Percentiles rank a stretch among this genome's conserved stretches.
These are phyloP conservation scores for Leccinum rimulosum DNA, from an alignment of 768 basidiomycete genomes.

Conservation along the genomic window DNA sequence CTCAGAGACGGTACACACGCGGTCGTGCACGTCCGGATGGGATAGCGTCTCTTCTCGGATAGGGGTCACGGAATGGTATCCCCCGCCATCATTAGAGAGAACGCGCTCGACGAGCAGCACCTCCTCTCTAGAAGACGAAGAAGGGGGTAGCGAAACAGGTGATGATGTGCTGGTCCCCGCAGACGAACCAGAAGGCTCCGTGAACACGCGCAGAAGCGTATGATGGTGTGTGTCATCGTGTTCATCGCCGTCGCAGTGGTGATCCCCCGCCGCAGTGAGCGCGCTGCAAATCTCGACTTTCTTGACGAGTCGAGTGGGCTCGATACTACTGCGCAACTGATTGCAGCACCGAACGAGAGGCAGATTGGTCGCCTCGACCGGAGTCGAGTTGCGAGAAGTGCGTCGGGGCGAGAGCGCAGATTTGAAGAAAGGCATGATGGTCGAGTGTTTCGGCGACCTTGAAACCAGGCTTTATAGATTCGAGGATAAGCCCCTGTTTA, in stretches of 20 bases:
- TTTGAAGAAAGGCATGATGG: slow-evolving; percentile 6
- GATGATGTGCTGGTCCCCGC: neutral
- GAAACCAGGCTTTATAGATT: neutral
- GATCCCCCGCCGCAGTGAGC: neutral
- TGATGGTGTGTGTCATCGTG: slow-evolving; percentile 1
- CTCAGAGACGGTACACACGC: neutral
- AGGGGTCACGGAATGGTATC: neutral
- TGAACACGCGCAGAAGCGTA: slow-evolving; percentile 5
- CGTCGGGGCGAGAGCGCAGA: neutral
- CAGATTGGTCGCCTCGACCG: slow-evolving; percentile 1
- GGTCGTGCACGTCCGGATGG: neutral
- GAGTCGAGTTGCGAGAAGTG: slow-evolving; percentile 1
- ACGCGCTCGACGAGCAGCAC: neutral
- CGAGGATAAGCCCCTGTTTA: neutral
- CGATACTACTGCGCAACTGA: neutral
- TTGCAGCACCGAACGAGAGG: slow-evolving; percentile 4
- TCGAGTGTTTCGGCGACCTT: neutral
- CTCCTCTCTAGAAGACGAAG: neutral
- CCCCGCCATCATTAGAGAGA: neutral
- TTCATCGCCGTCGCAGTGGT: neutral
- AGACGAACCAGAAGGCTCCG: neutral
- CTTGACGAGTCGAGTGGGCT: slow-evolving; percentile 3
- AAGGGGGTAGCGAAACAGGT: neutral
- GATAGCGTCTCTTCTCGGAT: neutral
- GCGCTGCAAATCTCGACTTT: slow-evolving; percentile 15